These are phyloP conservation scores for Melaleuca alternifolia DNA, from an alignment of 345 rosid species.

Conservation along the genomic window DNA sequence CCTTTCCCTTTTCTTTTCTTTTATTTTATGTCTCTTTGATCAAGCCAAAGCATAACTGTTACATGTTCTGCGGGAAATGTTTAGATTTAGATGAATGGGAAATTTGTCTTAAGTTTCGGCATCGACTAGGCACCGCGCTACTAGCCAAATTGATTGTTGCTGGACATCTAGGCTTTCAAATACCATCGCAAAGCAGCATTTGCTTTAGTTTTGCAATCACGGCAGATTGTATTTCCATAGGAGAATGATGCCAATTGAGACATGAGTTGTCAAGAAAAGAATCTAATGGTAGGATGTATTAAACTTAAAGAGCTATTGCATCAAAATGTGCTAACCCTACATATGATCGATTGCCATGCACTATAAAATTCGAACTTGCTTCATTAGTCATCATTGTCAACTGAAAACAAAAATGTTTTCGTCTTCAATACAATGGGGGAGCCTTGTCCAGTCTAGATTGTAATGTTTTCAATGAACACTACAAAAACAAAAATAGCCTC, in stretches of 20 bases:
- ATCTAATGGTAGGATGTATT: not conserved
- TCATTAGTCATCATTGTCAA: conserved; percentile 15
- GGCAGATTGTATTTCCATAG: too few relatives aligned
- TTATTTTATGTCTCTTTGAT: too few relatives aligned
- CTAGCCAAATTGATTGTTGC: not conserved
- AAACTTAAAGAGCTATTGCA: not conserved
- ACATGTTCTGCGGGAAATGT: too few relatives aligned
- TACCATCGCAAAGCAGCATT: not conserved
- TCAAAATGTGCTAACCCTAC: not conserved
- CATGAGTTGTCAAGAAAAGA: not conserved
- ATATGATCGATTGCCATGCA: not conserved
- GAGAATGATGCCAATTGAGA: not conserved
- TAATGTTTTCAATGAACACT: too few relatives aligned
- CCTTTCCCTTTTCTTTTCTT: too few relatives aligned
- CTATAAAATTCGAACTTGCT: not conserved
- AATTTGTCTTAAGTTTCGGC: not conserved
- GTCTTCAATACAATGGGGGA: conserved; percentile 66
- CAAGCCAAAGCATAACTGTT: too few relatives aligned
- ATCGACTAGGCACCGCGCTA: not conserved
- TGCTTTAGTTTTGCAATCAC: not conserved
- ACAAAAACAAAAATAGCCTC: too few relatives aligned
- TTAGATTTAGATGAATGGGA: not conserved
- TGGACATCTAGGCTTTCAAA: not conserved
- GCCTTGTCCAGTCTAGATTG: conserved; percentile 68
- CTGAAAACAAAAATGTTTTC: conserved; percentile 42